Percentiles rank a stretch among this genome's conserved stretches.
Conservation (phyloP, 1,139 yeast genomes). For the Protomyces arabidopsidicola region DNA sequence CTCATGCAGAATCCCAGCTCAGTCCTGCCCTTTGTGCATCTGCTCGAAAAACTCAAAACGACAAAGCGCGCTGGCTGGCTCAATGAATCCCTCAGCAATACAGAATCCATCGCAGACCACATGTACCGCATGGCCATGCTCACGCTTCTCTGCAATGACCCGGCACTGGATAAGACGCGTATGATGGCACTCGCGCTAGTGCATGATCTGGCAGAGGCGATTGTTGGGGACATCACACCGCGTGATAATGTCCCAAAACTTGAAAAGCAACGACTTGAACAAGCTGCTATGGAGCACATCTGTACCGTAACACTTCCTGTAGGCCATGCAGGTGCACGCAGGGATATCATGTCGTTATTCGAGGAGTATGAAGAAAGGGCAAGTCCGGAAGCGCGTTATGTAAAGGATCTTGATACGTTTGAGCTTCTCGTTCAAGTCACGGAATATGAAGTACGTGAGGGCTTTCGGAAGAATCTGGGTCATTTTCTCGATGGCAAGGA, state of each 20-base stretch:
- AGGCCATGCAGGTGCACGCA: conserved; percentile 59
- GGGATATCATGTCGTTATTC: conserved; percentile 72
- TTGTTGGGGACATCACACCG: conserved; percentile 43
- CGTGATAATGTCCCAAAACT: conserved; percentile 32
- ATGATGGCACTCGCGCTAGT: conserved; percentile 84
- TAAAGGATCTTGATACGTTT: conserved; percentile 89
- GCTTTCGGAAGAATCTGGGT: conserved; percentile 15
- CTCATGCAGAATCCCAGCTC: not conserved
- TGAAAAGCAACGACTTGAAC: conserved; percentile 79
- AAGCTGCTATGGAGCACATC: conserved; percentile 64
- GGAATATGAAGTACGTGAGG: conserved; percentile 62
- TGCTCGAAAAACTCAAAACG: conserved; percentile 67
- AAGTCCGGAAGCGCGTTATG: conserved; percentile 77
- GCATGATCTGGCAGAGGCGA: conserved; percentile 90
- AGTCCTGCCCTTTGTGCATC: conserved; percentile 58
- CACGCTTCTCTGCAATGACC: conserved; percentile 51
- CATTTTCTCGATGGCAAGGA: conserved; percentile 61
- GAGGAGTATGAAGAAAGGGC: conserved; percentile 83
- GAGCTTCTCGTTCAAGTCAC: conserved; percentile 87
- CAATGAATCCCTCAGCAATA: conserved; percentile 59
- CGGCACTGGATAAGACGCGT: conserved; percentile 50
- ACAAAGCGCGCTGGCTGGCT: conserved; percentile 95
- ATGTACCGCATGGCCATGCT: conserved; percentile 94
- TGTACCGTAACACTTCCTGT: conserved; percentile 54
- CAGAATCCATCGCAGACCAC: conserved; percentile 55